Percentiles rank a stretch among this genome's conserved stretches.
Conservation (phyloP, 1,284 basidiomycete genomes). For the Ustilago curta region DNA sequence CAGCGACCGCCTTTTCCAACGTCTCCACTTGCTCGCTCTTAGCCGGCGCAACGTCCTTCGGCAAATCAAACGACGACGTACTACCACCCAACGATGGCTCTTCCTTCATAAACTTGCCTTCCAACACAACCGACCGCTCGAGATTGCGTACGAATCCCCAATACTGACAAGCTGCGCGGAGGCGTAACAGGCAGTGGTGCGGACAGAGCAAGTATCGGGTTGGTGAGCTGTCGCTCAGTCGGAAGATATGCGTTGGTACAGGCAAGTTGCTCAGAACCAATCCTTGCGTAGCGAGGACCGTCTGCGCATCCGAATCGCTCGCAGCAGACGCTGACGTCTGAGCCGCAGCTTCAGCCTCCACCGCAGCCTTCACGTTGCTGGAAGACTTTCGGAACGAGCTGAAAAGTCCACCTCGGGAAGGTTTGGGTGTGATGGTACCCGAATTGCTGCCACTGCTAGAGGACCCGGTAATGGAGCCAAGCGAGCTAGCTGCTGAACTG, state of each 20-base stretch:
- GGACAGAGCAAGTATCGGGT: constrained; percentile 66
- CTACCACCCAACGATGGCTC: constrained; percentile 22
- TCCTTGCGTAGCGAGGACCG: background rate
- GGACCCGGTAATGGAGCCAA: constrained; percentile 46
- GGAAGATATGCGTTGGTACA: constrained; percentile 68
- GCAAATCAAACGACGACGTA: constrained; percentile 18
- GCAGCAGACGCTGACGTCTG: constrained; percentile 3
- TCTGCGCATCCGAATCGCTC: constrained; percentile 14
- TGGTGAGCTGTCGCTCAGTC: constrained; percentile 57
- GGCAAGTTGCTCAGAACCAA: constrained; percentile 31
- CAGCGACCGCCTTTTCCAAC: constrained; percentile 40
- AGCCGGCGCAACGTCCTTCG: constrained; percentile 16
- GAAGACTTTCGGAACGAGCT: constrained; percentile 46
- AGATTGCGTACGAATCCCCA: constrained; percentile 66
- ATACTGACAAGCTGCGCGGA: constrained; percentile 64
- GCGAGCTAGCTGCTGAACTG: constrained; percentile 47
- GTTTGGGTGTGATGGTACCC: constrained; percentile 42
- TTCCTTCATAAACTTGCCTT: constrained; percentile 63
- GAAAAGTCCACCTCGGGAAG: constrained; percentile 48
- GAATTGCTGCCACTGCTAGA: constrained; percentile 26
- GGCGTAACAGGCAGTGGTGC: constrained; percentile 62
- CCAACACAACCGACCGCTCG: constrained; percentile 66
- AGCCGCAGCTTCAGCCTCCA: constrained; percentile 10
- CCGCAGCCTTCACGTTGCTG: constrained; percentile 16
- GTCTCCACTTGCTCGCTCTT: constrained; percentile 34